A percentile compares a stretch with the other conserved stretches of the same genome.
These are phyloP conservation scores for Trametes hirsuta DNA, from an alignment of 1,284 basidiomycete genomes.

Conservation along the genomic window DNA sequence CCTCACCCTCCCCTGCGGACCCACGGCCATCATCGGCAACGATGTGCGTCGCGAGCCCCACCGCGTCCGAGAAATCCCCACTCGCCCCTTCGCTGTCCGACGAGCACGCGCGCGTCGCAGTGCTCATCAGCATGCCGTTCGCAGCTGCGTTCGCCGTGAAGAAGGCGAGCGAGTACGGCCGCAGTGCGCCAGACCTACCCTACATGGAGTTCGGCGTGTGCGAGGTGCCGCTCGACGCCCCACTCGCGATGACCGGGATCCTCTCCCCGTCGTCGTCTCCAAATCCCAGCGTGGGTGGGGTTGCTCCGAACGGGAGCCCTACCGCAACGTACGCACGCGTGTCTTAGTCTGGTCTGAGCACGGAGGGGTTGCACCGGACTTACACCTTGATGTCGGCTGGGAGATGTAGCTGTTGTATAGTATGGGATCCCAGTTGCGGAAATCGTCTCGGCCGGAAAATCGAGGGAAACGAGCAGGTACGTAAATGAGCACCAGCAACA, in stretches of 20 bases:
- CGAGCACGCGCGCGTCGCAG: conserved; percentile 19
- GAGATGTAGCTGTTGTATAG: not conserved
- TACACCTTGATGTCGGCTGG: not conserved
- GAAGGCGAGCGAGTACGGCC: conserved; percentile 9
- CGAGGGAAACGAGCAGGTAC: too few relatives aligned
- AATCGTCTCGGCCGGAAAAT: too few relatives aligned
- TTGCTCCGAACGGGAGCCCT: not conserved
- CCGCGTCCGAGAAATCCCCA: conserved; percentile 8
- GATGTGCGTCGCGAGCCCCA: conserved; percentile 11
- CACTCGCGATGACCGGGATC: not conserved
- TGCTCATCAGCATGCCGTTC: conserved; percentile 30
- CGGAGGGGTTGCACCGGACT: not conserved
- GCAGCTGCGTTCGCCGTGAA: conserved; percentile 12
- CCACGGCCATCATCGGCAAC: conserved; percentile 10
- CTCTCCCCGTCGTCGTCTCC: not conserved
- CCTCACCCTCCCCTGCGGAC: not conserved
- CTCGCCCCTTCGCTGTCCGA: conserved; percentile 7
- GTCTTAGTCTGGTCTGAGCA: too few relatives aligned
- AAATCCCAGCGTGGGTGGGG: not conserved
- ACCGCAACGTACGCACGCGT: too few relatives aligned
- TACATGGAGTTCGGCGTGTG: conserved; percentile 28
- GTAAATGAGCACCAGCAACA: too few relatives aligned
- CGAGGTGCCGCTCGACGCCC: conserved; percentile 16
- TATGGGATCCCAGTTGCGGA: not conserved
- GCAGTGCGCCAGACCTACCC: conserved; percentile 18